Evolutionary conservation across 2,329 filamentous ascomycete genomes (phyloP).

Genomic region (Podosphaera leucotricha): DNA sequence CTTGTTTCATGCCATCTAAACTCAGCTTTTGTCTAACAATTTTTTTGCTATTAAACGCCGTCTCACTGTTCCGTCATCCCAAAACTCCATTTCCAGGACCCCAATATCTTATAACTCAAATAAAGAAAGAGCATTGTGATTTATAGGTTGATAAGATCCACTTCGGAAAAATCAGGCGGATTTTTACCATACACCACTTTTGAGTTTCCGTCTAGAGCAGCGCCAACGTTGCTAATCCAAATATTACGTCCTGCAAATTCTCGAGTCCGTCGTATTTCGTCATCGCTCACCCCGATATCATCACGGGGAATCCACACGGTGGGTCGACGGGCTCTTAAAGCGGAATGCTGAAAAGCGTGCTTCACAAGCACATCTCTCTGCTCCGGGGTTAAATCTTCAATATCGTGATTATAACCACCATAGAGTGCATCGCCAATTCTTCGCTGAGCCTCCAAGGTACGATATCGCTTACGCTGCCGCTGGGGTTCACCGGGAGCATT

Average conservation of each 20-base stretch:
- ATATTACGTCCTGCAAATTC: constrained; percentile 34
- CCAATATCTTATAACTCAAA: neutral
- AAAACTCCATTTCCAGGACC: neutral
- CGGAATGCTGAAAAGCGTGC: constrained; percentile 76
- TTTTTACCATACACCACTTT: constrained; percentile 66
- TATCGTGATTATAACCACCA: constrained; percentile 69
- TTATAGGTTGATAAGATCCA: constrained; percentile 62
- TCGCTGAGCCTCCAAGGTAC: constrained; percentile 48
- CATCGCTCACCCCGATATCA: constrained; percentile 70
- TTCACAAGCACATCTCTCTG: constrained; percentile 69
- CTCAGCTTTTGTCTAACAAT: neutral
- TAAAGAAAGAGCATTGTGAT: neutral
- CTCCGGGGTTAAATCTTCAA: constrained; percentile 79
- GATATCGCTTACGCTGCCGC: constrained; percentile 19
- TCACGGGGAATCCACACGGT: constrained; percentile 89
- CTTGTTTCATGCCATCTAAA: neutral
- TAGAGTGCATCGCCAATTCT: constrained; percentile 60
- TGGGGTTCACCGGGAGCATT: constrained; percentile 5
- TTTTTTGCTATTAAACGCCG: neutral
- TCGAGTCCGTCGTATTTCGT: constrained; percentile 63
- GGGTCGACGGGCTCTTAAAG: constrained; percentile 60
- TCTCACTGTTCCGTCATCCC: neutral
- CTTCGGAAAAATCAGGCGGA: constrained; percentile 72
- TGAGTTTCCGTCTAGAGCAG: constrained; percentile 61
- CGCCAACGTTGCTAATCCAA: constrained; percentile 87